Conservation (phyloP, 164 flowering plant species). For the Berberis vulgaris region DNA sequence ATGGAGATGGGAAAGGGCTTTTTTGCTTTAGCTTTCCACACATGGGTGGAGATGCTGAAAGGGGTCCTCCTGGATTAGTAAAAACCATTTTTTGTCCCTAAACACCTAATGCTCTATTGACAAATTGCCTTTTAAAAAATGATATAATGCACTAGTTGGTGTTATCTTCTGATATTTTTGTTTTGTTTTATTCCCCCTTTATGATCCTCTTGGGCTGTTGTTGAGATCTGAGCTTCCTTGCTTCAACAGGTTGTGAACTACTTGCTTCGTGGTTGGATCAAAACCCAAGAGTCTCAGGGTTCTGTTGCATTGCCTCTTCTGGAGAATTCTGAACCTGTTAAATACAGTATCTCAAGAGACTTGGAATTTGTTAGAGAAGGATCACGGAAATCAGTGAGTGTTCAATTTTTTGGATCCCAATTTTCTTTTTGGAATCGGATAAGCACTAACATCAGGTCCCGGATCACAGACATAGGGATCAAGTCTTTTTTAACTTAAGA, state of each 20-base stretch:
- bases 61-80: no score
- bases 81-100: no score
- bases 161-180: neutral
- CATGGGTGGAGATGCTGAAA: no score
- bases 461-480: constrained; percentile 16
- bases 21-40: no score
- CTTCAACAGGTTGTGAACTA: constrained; percentile 68
- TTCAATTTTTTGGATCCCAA: constrained; percentile 44
- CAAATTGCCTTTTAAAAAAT: no score
- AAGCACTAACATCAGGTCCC: constrained; percentile 34
- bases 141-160: neutral
- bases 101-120: no score
- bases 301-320: constrained; percentile 55
- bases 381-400: constrained; percentile 46
- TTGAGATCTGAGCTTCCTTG: neutral
- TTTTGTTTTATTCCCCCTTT: neutral
- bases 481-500: constrained; percentile 2
- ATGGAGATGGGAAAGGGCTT: no score
- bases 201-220: neutral
- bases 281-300: constrained; percentile 60
- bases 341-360: constrained; percentile 29
- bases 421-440: constrained; percentile 45
- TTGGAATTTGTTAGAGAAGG: constrained; percentile 70
- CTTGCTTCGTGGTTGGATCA: constrained; percentile 89
- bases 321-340: constrained; percentile 28